Evolutionary conservation across 495 filamentous ascomycete species (phyloP).

Genomic region (Penicillium dipodomyicola): DNA sequence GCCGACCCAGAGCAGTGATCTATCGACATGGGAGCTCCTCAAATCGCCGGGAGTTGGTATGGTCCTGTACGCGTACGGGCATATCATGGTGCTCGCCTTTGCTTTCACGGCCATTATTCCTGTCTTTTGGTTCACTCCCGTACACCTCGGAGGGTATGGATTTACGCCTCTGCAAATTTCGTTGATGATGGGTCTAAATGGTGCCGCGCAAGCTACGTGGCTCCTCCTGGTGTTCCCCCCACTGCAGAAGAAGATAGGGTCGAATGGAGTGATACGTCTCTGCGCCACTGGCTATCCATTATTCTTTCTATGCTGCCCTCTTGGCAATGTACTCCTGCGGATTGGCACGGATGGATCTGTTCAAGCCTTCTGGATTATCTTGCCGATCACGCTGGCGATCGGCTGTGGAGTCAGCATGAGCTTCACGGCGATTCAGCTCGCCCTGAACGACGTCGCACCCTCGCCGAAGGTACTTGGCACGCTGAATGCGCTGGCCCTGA

Average conservation of each 20-base stretch:
- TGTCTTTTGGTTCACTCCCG: slow-evolving; percentile 59
- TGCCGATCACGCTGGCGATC: slow-evolving; percentile 36
- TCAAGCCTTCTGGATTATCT: slow-evolving; percentile 55
- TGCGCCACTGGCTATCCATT: slow-evolving; percentile 57
- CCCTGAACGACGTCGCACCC: slow-evolving; percentile 66
- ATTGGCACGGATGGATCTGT: slow-evolving; percentile 24
- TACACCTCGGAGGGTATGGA: slow-evolving; percentile 57
- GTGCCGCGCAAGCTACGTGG: slow-evolving; percentile 62
- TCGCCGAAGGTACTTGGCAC: slow-evolving; percentile 57
- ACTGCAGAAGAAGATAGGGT: slow-evolving; percentile 56
- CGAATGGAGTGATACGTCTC: slow-evolving; percentile 54
- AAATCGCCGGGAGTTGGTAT: slow-evolving; percentile 57
- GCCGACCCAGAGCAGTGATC: slow-evolving; percentile 8
- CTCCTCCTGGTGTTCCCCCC: slow-evolving; percentile 61
- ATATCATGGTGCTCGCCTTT: slow-evolving; percentile 61
- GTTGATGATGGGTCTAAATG: slow-evolving; percentile 55
- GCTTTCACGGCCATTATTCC: slow-evolving; percentile 60
- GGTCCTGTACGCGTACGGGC: slow-evolving; percentile 60
- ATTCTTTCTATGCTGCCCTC: slow-evolving; percentile 51
- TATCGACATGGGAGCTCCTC: slow-evolving; percentile 56
- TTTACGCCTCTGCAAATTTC: slow-evolving; percentile 59
- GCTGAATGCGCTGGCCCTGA: slow-evolving; percentile 62
- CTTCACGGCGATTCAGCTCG: slow-evolving; percentile 66
- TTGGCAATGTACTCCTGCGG: slow-evolving; percentile 53
- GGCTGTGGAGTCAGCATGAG: slow-evolving; percentile 64